phyloP scores from a whole-genome alignment of 352 stramenopile species.

The Phytophthora ramorum region DNA sequence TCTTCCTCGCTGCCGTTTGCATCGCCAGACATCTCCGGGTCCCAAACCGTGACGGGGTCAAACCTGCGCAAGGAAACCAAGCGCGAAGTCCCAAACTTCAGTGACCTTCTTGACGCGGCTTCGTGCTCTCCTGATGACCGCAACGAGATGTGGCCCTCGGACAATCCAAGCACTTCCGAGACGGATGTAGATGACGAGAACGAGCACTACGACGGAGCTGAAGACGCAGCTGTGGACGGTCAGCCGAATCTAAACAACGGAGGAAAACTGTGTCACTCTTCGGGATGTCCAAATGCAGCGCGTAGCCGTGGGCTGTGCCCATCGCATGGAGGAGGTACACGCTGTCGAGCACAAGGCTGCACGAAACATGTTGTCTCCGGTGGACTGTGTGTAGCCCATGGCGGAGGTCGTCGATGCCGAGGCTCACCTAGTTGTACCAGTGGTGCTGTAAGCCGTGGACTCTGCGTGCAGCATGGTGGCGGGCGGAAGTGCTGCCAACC shows the following conservation, averaged over 20 bases:
- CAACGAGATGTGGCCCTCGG: conserved; percentile 17
- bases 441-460: conserved; percentile 60
- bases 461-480: conserved; percentile 76
- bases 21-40: background rate
- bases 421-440: conserved; percentile 43
- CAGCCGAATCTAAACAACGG: conserved; percentile 3
- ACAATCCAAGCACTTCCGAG: conserved; percentile 29
- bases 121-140: conserved; percentile 17
- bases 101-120: conserved; percentile 31
- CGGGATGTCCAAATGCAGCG: conserved; percentile 47
- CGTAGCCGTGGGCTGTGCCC: conserved; percentile 70
- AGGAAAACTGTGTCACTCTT: conserved; percentile 17
- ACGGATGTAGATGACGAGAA: conserved; percentile 33
- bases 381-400: conserved; percentile 71
- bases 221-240: conserved; percentile 16
- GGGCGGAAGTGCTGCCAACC: conserved; percentile 74
- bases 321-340: conserved; percentile 63
- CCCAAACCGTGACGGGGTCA: conserved; percentile 4
- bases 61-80: conserved; percentile 12
- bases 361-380: conserved; percentile 73
- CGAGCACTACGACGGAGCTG: conserved; percentile 17
- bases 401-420: conserved; percentile 64
- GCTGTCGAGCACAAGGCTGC: conserved; percentile 55
- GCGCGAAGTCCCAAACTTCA: conserved; percentile 26
- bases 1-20: background rate